Conservation (phyloP, 1,284 basidiomycete species). For the Cryptococcus sp. region DNA sequence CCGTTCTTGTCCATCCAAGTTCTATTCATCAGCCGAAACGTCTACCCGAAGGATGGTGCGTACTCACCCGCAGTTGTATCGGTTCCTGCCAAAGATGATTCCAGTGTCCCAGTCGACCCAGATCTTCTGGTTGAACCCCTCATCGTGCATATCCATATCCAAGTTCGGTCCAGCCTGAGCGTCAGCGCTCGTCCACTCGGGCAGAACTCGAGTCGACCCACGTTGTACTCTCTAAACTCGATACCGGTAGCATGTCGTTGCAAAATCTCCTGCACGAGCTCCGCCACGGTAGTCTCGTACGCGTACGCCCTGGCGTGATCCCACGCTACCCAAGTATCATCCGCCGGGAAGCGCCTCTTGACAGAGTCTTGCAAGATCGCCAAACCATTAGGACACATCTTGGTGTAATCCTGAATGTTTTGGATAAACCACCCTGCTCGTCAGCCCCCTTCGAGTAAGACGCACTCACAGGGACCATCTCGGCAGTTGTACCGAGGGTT, state of each 20-base stretch:
- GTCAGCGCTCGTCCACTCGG: slow-evolving; percentile 7
- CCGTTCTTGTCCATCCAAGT: slow-evolving; percentile 99
- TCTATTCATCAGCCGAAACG: slow-evolving; percentile 48
- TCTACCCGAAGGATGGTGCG: not conserved
- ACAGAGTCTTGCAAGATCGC: slow-evolving; percentile 74
- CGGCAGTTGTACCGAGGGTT: slow-evolving; percentile 62
- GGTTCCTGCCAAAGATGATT: slow-evolving; percentile 80
- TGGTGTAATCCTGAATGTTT: slow-evolving; percentile 91
- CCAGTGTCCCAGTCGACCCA: slow-evolving; percentile 92
- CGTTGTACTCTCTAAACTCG: slow-evolving; percentile 87
- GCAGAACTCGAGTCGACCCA: slow-evolving; percentile 11
- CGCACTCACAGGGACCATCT: slow-evolving; percentile 26
- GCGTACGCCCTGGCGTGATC: slow-evolving; percentile 77
- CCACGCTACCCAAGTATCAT: slow-evolving; percentile 92
- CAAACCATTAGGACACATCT: slow-evolving; percentile 76
- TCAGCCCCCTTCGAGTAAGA: slow-evolving; percentile 51
- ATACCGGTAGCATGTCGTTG: slow-evolving; percentile 92
- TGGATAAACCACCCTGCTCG: slow-evolving; percentile 97
- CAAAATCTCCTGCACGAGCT: slow-evolving; percentile 91
- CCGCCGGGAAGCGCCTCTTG: slow-evolving; percentile 83
- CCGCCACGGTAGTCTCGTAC: slow-evolving; percentile 74
- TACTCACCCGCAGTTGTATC: slow-evolving; percentile 50
- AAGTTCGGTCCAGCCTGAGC: slow-evolving; percentile 75
- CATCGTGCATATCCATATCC: slow-evolving; percentile 86
- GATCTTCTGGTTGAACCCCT: slow-evolving; percentile 91